Evolutionary conservation across 306 rosid species (phyloP), one percentile per base, ranked within the genome.

Genomic region (Cajanus cajan): DNA sequence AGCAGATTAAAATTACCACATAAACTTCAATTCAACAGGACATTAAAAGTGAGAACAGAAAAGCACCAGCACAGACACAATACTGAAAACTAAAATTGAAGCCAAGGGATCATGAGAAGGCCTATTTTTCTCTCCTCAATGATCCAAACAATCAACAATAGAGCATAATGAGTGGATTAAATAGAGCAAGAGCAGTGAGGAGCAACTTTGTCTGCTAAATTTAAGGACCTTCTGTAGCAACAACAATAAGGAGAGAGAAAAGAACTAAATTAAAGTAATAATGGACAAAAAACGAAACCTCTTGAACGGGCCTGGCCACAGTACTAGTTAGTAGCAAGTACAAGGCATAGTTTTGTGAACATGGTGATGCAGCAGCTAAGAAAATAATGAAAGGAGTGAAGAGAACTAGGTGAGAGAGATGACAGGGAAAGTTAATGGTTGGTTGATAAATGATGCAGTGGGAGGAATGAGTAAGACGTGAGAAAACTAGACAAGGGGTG

Each of bases 381-480:
- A 10, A 19, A 69, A 34, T 33, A 24, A 68, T 68, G 58, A 59
- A 73, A 78, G 66, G 44, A 45, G 51, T 18, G 76, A n/a, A 24
- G 4, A 45, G 19, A 45, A 63, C n/a, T 18, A 73, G 78, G 69
- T 39, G 82, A 55, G 76, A 80, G 51, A 34, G 62, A 78, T 57
- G 18, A 59, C 69, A 58, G 50, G 57, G 50, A 68, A 52, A 3
- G 4, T 24, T 44, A 40, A 19, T 73, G 82, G 83, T 69, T 86
- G 90, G 82, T 77, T 86, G 87, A 41, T 36, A 79, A 82, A 82
- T 79, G 86, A 84, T 87, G 90, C 79, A 73, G 84, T 71, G 41
- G 92, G 67, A 13, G 51, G 85, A 76, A 83, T 84, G 94, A 90
- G 92, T 84, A 63, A 47, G 73, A 50, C 66, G 62, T 52, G 90